Evolutionary conservation across 441 rosid genomes (phyloP).

Genomic region (Jatropha multifida): DNA sequence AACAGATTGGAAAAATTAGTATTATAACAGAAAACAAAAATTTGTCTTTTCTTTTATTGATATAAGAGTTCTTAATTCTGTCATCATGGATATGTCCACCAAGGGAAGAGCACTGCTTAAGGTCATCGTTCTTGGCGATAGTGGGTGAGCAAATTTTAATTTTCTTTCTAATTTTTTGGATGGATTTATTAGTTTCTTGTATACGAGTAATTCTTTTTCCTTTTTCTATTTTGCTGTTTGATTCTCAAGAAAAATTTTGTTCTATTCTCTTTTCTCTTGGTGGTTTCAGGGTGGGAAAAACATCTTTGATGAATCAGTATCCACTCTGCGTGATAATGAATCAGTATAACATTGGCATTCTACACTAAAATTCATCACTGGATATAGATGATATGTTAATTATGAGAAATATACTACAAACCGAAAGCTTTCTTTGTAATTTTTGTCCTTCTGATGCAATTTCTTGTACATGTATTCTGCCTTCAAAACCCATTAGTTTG

Average conservation of each 20-base stretch:
- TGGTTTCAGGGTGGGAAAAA: conserved; percentile 70
- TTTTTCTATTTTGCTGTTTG: conserved; percentile 12
- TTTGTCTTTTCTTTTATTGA: neutral
- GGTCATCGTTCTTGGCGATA: conserved; percentile 78
- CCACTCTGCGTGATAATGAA: conserved; percentile 17
- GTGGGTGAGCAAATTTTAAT: conserved; percentile 45
- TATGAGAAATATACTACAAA: no score
- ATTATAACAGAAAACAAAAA: no score
- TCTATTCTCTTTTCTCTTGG: neutral
- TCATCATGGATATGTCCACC: conserved; percentile 35
- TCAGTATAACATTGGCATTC: neutral
- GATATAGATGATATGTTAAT: no score
- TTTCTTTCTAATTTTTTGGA: neutral
- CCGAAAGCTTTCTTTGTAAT: no score
- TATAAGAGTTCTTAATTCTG: neutral
- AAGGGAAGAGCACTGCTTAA: conserved; percentile 65
- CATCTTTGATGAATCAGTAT: conserved; percentile 82
- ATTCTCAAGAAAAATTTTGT: neutral
- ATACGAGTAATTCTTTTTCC: conserved; percentile 22
- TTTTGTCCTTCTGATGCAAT: no score
- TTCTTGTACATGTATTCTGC: no score
- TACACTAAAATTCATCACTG: no score
- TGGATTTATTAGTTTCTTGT: neutral
- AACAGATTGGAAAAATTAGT: no score
- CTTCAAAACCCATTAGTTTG: neutral